phyloP scores from a whole-genome alignment of 2,329 filamentous ascomycete genomes.

The Paecilomyces variotii region DNA sequence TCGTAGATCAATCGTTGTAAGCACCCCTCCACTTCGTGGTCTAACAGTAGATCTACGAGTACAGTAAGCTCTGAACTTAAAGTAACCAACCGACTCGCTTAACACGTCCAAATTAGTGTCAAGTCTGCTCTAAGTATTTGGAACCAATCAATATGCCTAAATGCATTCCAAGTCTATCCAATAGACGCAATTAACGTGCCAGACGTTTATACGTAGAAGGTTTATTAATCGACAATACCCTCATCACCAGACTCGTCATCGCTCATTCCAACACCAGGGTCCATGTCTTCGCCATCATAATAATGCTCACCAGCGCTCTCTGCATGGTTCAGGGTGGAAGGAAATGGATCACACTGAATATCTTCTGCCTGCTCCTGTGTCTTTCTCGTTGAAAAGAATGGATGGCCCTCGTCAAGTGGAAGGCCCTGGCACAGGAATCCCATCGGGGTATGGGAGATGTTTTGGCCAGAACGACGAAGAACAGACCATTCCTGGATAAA shows the following conservation, averaged over 20 bases:
- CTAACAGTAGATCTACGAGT: background rate
- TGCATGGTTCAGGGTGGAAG: background rate
- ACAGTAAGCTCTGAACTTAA: background rate
- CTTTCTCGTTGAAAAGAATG: conserved; percentile 18
- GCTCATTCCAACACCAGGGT: background rate
- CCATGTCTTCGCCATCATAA: background rate
- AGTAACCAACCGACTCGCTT: background rate
- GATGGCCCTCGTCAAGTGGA: conserved; percentile 15
- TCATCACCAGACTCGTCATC: background rate
- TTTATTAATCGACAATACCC: too few relatives aligned
- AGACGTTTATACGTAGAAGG: too few relatives aligned
- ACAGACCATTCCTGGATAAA: conserved; percentile 30
- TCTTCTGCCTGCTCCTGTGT: background rate
- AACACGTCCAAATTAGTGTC: background rate
- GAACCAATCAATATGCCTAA: background rate
- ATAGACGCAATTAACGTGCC: too few relatives aligned
- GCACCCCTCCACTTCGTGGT: too few relatives aligned
- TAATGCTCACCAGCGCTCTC: background rate
- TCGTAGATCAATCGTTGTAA: too few relatives aligned
- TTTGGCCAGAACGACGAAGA: conserved; percentile 24
- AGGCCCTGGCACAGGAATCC: conserved; percentile 26
- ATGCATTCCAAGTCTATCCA: too few relatives aligned
- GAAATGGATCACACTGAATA: background rate
- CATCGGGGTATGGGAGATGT: conserved; percentile 28
- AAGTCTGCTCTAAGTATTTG: background rate